A percentile compares a stretch with the other conserved stretches of the same genome.
Conservation (phyloP, 2,329 filamentous ascomycete species). For the Trichoderma simmonsii region DNA sequence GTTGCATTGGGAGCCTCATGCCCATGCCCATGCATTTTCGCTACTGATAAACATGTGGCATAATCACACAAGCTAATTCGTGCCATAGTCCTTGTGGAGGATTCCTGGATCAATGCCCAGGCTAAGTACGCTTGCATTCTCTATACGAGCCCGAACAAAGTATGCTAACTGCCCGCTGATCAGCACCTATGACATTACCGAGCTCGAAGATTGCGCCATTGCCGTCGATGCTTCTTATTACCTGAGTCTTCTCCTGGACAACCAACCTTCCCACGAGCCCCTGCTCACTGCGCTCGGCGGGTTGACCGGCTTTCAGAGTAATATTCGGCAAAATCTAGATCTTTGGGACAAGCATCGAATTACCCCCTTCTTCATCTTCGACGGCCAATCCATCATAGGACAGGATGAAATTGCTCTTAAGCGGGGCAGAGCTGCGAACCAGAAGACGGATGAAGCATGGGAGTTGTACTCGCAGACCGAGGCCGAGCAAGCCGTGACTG, state of each 20-base stretch:
- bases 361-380: slow-evolving; percentile 85
- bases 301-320: slow-evolving; percentile 71
- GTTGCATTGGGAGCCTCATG: not conserved
- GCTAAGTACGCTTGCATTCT: slow-evolving; percentile 31
- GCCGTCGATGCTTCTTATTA: slow-evolving; percentile 91
- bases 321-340: slow-evolving; percentile 74
- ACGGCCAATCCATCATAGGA: slow-evolving; percentile 76
- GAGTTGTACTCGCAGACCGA: slow-evolving; percentile 77
- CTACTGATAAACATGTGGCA: not conserved
- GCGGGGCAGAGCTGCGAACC: slow-evolving; percentile 61
- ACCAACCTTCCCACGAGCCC: slow-evolving; percentile 71
- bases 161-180: not conserved
- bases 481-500: slow-evolving; percentile 74
- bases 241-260: slow-evolving; percentile 73
- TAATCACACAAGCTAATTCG: slow-evolving; percentile 1
- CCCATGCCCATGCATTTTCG: not conserved
- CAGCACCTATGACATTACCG: slow-evolving; percentile 61
- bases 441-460: slow-evolving; percentile 79
- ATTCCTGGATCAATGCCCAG: slow-evolving; percentile 40
- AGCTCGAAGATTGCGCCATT: slow-evolving; percentile 71
- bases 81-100: slow-evolving; percentile 36
- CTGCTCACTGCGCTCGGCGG: slow-evolving; percentile 88
- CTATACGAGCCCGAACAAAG: not conserved
- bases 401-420: slow-evolving; percentile 68
- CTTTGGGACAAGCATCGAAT: slow-evolving; percentile 68